These are phyloP conservation scores for Hyphopichia fennica DNA, from an alignment of 1,139 yeast species.

Conservation along the genomic window DNA sequence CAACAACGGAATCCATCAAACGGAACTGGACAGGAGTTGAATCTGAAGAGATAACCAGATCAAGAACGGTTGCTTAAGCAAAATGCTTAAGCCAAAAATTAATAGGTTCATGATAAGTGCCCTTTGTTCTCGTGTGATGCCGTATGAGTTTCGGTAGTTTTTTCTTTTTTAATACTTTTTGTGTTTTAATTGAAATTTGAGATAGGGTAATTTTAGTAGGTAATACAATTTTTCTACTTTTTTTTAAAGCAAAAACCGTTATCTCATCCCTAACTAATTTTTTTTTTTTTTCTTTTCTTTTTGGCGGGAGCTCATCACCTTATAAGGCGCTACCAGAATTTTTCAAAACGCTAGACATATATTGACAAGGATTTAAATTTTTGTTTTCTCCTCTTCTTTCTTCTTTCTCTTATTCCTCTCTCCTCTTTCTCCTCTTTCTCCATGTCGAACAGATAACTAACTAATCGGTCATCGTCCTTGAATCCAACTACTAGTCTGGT, in stretches of 20 bases:
- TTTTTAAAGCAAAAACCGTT: not conserved
- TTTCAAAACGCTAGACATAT: not conserved
- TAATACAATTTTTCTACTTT: no score
- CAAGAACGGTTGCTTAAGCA: no score
- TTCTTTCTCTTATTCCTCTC: constrained; percentile 1
- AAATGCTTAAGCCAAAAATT: no score
- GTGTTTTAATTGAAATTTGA: no score
- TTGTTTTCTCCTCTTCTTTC: constrained; percentile 2
- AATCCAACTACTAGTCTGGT: not conserved
- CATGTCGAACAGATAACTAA: constrained; percentile 3
- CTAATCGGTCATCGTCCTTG: not conserved
- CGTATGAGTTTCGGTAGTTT: not conserved
- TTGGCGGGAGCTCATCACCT: not conserved
- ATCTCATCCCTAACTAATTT: not conserved
- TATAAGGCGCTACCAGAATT: no score
- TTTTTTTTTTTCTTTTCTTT: no score
- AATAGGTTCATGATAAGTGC: no score
- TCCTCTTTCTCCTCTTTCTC: constrained; percentile 2
- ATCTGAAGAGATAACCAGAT: no score
- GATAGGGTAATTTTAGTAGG: no score
- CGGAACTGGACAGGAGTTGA: no score
- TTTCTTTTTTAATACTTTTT: not conserved
- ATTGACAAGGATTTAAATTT: not conserved
- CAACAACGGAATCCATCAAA: no score
- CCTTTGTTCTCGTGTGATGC: constrained; percentile 1